Evolutionary conservation across 2,329 filamentous ascomycete species (phyloP), one percentile per base, ranked within the genome.

Genomic region (Setomelanomma holmii): DNA sequence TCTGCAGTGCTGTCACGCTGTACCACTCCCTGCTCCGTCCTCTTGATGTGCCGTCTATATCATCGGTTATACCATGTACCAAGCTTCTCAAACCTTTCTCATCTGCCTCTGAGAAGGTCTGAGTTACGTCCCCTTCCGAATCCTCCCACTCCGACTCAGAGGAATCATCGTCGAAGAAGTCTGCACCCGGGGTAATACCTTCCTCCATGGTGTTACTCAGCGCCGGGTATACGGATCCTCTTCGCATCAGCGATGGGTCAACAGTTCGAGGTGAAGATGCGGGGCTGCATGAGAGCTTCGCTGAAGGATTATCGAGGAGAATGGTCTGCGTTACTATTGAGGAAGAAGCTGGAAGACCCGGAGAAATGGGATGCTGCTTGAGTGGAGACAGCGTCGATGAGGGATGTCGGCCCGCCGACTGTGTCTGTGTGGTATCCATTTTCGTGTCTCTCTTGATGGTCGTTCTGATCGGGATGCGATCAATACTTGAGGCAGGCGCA

Each of bases 121-220:
- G 60, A 7, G 58, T 63, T 23, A 51, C 21, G 14, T 58, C 55
- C 24, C 60, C 57, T n/a, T 58, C 57, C 3, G 52, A 62, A 27
- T 68, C 63, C 22, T 64, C 66, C 55, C 62, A 66, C 5, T 62
- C 67, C 1, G 61, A 66, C 23, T 49, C 67, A 3, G 62, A 66
- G 5, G 63, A 62, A 22, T 45, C 48, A 35, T 69, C 63, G 12
- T 69, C 64, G 40, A 71, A 71, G 55, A 73, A 71, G 42, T 71
- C 63, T 8, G 53, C 57, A 17, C 64, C 66, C 11, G 59, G 61
- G 22, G 42, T 36, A 1, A 61, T 23, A 3, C 58, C 63, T 6
- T 40, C 50, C 23, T 66, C 51, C 64, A 71, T 70, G 5, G 56
- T 56, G 14, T 59, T 55, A 40, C 63, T 61, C 51, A 66, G 58